Evolutionary conservation across 768 basidiomycete genomes (phyloP).

Genomic region (Suillus subalutaceus): DNA sequence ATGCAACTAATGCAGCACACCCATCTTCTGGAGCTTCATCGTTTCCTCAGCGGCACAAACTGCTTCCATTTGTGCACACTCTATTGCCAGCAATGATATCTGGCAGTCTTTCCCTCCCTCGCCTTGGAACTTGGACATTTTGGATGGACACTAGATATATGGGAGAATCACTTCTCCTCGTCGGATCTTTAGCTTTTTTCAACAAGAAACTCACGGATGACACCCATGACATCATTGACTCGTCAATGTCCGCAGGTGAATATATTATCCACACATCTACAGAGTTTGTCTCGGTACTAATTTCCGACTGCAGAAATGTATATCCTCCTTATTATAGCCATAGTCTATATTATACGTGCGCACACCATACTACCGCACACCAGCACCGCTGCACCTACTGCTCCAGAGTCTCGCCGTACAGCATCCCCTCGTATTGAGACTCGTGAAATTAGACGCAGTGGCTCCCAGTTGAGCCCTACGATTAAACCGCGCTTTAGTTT

Average conservation of each 20-base stretch:
- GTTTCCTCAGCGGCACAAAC: constrained; percentile 45
- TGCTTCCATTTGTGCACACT: constrained; percentile 23
- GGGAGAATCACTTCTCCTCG: constrained; percentile 64
- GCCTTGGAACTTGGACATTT: constrained; percentile 47
- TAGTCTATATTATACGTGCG: constrained; percentile 64
- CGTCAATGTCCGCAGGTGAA: constrained; percentile 58
- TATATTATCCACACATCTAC: constrained; percentile 1
- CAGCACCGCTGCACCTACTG: constrained; percentile 16
- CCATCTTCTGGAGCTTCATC: constrained; percentile 43
- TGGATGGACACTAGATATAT: constrained; percentile 64
- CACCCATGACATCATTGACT: constrained; percentile 28
- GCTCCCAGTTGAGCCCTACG: constrained; percentile 25
- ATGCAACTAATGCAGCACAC: constrained; percentile 39
- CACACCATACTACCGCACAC: constrained; percentile 50
- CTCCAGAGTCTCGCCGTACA: constrained; percentile 20
- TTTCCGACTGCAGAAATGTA: constrained; percentile 52
- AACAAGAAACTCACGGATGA: constrained; percentile 40
- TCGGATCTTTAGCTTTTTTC: constrained; percentile 63
- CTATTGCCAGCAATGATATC: constrained; percentile 54
- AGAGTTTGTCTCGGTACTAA: constrained; percentile 11
- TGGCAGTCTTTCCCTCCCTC: constrained; percentile 47
- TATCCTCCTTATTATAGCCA: constrained; percentile 53
- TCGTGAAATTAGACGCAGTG: constrained; percentile 48
- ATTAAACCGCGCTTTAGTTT: constrained; percentile 63
- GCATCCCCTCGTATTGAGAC: constrained; percentile 51